phyloP scores from a whole-genome alignment of 352 stramenopile genomes.

The Blastocystis hominis region DNA sequence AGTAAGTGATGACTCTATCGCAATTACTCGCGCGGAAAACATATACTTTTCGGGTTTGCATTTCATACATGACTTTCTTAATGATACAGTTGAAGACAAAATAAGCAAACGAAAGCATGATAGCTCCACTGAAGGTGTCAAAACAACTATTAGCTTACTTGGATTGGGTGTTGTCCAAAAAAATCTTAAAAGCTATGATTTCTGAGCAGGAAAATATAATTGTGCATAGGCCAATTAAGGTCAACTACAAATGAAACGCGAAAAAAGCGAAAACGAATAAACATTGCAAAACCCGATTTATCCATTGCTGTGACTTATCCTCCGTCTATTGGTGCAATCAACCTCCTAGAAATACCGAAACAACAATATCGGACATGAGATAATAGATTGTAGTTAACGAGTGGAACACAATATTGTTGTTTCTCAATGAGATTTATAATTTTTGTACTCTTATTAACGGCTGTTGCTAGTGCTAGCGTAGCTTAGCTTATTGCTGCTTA shows the following conservation, averaged over 20 bases:
- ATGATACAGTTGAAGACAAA: constrained; percentile 1
- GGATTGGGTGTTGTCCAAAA: background rate
- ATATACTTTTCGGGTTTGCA: background rate
- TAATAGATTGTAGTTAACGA: no score
- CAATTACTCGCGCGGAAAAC: background rate
- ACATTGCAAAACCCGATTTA: background rate
- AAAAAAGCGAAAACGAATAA: background rate
- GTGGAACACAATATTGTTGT: no score
- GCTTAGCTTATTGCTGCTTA: background rate
- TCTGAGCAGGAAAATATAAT: background rate
- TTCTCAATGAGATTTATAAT: no score
- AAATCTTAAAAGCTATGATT: constrained; percentile 26
- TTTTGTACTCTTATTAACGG: background rate
- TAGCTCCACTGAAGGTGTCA: background rate
- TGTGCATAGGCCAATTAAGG: background rate
- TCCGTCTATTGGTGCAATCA: background rate
- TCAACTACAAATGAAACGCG: background rate
- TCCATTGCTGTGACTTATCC: background rate
- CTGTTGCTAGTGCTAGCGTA: background rate
- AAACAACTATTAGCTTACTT: background rate
- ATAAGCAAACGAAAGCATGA: background rate
- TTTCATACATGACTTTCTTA: background rate
- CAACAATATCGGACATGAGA: background rate
- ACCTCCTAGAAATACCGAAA: background rate
- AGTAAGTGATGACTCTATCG: background rate